Conservation (phyloP, 768 basidiomycete species). For the Cantharellus anzutake region DNA sequence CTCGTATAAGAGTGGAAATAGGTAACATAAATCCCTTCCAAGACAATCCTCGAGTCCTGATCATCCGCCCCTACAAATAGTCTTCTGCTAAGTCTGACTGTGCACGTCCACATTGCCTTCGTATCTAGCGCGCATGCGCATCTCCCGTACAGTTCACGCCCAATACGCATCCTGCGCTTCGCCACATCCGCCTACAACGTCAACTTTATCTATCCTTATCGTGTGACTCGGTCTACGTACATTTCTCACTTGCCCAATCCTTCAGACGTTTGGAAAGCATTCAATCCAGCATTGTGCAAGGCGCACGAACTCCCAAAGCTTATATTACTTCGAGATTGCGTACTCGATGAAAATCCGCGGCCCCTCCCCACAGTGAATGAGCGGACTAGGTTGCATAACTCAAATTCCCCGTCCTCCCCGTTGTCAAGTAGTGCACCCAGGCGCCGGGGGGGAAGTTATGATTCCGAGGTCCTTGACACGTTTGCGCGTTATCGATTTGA, state of each 20-base stretch:
- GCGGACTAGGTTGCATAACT: no score
- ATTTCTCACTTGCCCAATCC: background rate
- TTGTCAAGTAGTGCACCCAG: no score
- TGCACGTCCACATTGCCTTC: background rate
- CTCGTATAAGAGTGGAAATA: background rate
- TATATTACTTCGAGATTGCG: background rate
- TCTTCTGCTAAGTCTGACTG: background rate
- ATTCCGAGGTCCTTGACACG: no score
- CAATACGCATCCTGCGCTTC: background rate
- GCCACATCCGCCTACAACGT: background rate
- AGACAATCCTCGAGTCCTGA: background rate
- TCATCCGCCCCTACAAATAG: background rate
- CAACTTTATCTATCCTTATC: background rate
- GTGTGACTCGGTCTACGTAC: background rate
- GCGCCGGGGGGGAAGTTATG: no score
- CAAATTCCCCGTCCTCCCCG: no score
- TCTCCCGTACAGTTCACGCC: background rate
- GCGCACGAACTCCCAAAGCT: background rate
- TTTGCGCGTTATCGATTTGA: background rate
- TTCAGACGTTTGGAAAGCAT: background rate
- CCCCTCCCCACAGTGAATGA: no score
- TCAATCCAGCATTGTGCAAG: background rate
- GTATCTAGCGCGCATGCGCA: background rate
- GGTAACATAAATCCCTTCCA: background rate
- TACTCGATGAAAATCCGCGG: no score